Conservation (phyloP, 75 land plant species). For the Gnetum montanum region DNA sequence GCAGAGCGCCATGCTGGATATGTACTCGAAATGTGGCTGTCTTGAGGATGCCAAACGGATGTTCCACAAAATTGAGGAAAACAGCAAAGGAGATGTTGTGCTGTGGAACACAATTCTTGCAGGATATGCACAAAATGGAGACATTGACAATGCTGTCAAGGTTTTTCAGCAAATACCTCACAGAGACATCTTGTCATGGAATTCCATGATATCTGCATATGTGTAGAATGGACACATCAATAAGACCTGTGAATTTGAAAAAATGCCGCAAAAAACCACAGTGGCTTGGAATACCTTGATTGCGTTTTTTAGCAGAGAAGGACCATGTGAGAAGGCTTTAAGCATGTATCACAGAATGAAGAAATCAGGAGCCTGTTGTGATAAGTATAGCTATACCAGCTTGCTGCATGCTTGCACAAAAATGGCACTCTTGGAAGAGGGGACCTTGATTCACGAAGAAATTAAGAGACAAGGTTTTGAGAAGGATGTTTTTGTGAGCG, state of each 20-base stretch:
- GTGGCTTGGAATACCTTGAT: constrained; percentile 52
- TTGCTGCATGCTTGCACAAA: constrained; percentile 44
- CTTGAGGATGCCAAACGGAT: no score
- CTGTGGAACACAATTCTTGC: no score
- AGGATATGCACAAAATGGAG: no score
- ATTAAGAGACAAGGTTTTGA: constrained; percentile 35
- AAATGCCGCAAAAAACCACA: constrained; percentile 18
- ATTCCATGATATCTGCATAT: no score
- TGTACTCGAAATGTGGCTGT: no score
- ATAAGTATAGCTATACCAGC: constrained; percentile 38
- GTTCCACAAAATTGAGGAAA: no score
- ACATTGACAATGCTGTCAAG: no score
- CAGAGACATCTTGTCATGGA: no score
- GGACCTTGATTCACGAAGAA: constrained; percentile 46
- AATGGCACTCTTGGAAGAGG: constrained; percentile 47
- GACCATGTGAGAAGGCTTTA: constrained; percentile 47
- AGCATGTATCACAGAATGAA: constrained; percentile 32
- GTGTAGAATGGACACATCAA: no score
- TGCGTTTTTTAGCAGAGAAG: constrained; percentile 35
- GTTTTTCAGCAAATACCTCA: no score
- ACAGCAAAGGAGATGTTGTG: no score
- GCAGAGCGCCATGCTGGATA: no score
- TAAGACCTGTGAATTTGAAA: constrained; percentile 44
- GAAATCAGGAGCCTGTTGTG: constrained; percentile 21
- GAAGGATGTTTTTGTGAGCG: constrained; percentile 35